These are phyloP conservation scores for Halenospora varia DNA, from an alignment of 495 filamentous ascomycete species.

Conservation along the genomic window DNA sequence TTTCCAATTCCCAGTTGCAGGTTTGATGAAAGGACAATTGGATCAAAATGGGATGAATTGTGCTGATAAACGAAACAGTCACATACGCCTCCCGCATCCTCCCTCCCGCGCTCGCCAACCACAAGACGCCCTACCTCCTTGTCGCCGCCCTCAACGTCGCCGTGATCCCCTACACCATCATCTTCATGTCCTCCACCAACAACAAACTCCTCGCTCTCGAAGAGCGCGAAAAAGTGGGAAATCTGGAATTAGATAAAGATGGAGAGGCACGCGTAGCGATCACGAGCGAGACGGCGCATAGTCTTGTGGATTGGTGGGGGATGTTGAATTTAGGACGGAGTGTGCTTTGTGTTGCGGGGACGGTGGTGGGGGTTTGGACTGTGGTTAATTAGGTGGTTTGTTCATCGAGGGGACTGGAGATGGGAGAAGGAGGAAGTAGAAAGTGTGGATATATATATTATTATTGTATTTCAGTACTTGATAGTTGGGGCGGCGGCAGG, in stretches of 20 bases:
- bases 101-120: neutral
- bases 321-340: slow-evolving; percentile 44
- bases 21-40: slow-evolving; percentile 23
- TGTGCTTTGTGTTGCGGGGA: slow-evolving; percentile 18
- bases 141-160: neutral
- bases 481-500: too few relatives aligned
- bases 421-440: neutral
- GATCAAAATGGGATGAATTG: neutral
- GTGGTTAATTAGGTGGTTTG: neutral
- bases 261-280: slow-evolving; percentile 27
- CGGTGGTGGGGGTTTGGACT: neutral
- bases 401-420: neutral
- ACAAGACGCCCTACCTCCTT: neutral
- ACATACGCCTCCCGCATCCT: neutral
- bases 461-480: too few relatives aligned
- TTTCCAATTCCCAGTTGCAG: slow-evolving; percentile 28
- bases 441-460: too few relatives aligned
- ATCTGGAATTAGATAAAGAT: slow-evolving; percentile 19
- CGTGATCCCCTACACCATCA: slow-evolving; percentile 45
- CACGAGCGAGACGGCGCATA: slow-evolving; percentile 37
- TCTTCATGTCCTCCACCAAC: slow-evolving; percentile 40
- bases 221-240: slow-evolving; percentile 27
- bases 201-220: slow-evolving; percentile 26
- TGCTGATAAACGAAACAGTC: neutral
- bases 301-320: slow-evolving; percentile 48